Evolutionary conservation across 2,329 filamentous ascomycete species (phyloP), one percentile per base, ranked within the genome.

Genomic region (Botrytis tulipae): DNA sequence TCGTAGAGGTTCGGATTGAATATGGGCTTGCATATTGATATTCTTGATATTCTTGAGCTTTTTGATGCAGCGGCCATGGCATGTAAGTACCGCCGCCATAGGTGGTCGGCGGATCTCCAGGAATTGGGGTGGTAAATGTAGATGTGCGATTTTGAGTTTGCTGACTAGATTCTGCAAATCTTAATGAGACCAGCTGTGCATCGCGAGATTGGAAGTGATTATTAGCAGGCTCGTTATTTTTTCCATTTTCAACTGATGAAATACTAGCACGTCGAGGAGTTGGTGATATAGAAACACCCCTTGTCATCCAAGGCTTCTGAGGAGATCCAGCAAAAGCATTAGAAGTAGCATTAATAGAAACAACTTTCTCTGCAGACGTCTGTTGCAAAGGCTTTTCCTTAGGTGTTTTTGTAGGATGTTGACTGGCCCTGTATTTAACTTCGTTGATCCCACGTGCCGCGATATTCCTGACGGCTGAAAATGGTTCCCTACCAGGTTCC

Each of bases 201-300:
- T 6, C 18, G 35, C 7, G 60, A 57, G 35, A 25, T 10, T 57
- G 35, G 35, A 14, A 32, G 35, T 57, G 1, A 20, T 3, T 10
- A 57, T 9, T 3, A 69, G n/a, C 3, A 57, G 25, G 12, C 20
- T 42, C 10, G n/a, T 48, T 57, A n/a, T 32, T 37, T 8, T 40
- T 44, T 22, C 22, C 18, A 20, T n/a, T 69, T 2, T 57, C n/a
- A n/a, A 37, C 29, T 12, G 66, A 42, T 57, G 48, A 32, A 18
- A 29, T 69, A 40, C 66, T 69, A 57, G 25, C 35, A 42, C 66
- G 35, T 44, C 66, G 35, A 32, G 66, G 48, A 57, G 48, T 69
- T 2, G 66, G 66, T 42, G 48, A 32, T 42, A 68, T 51, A 4
- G 66, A 57, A 68, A 57, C 18, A 42, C 48, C 66, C 9, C 6